Base-by-base conservation (phyloP, 169 alveolate species). In the Hammondia hammondi region DNA sequence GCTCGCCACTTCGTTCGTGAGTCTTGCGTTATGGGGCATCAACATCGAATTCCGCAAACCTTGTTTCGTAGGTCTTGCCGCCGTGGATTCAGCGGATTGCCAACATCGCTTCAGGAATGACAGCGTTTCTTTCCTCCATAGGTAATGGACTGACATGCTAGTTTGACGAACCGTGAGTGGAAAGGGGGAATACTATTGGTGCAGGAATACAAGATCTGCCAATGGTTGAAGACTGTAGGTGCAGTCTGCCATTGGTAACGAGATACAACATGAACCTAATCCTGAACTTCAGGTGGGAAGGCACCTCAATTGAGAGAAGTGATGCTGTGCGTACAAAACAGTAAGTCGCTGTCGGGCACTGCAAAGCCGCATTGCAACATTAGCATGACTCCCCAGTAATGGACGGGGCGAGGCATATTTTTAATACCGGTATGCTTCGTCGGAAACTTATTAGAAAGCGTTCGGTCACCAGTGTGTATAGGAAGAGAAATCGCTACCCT, bases 61-160 rank as follows among this genome's bases (percentile, higher is more conserved):
- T 3, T 9, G 32, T 35, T 32, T 37, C 24, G 19, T 56, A 91
- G 94, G 84, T 82, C 32, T 57, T 91, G 82, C 94, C 94, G 39
- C 57, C 91, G 12, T 91, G 94, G 94, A 85, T 91, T 35, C 85
- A 32, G 39, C 90, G 81, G 45, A 61, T 77, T 7, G 85, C 85
- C 81, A 91, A 91, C 84, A 24, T 56, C 12, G 91, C 94, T 48
- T 70, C 82, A 56, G 94, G 94, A 32, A 91, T 91, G 48, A 48
- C 70, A 7, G 57, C 89, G 81, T 91, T 91, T 37, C 67, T 81
- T 4, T 45, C 81, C 45, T 32, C 70, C 9, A 67, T 91, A 9
- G 94, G 94, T 91, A 35, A 19, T 9, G 39, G 19, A 43, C 57
- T 82, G 70, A 43, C 43, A 2, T 35, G 48, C 19, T 52, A 52